Evolutionary conservation across 1,284 basidiomycete species (phyloP).

Genomic region (Ceratobasidium sp.): DNA sequence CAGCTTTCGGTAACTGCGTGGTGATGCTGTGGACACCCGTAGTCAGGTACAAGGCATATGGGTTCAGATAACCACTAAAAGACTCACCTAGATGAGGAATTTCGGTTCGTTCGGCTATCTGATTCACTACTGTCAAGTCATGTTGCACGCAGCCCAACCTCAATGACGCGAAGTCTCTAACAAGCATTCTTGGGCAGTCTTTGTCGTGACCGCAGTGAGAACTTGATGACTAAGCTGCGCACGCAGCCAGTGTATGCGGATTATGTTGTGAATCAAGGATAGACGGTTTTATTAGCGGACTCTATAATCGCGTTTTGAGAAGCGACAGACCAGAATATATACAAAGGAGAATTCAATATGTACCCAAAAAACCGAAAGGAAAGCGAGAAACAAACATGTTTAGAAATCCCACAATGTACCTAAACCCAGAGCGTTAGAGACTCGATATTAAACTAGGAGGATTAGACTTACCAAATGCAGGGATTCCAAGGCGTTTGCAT

Average conservation of each 20-base stretch:
- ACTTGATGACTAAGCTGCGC: background rate
- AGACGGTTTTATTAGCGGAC: background rate
- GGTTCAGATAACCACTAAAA: too few relatives aligned
- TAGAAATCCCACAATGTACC: conserved; percentile 5
- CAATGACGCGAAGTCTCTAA: too few relatives aligned
- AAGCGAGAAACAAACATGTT: background rate
- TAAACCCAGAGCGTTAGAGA: too few relatives aligned
- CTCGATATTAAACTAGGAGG: too few relatives aligned
- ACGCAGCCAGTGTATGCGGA: background rate
- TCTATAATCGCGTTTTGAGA: background rate
- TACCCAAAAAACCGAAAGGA: background rate
- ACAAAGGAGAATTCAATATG: background rate
- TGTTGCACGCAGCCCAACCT: background rate
- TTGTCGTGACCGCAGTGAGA: background rate
- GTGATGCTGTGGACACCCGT: background rate
- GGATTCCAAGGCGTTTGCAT: conserved; percentile 68
- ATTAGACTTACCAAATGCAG: conserved; percentile 45
- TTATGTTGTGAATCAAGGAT: background rate
- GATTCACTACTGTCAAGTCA: background rate
- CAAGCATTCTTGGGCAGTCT: background rate
- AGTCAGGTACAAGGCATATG: background rate
- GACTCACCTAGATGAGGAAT: background rate
- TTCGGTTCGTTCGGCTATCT: background rate
- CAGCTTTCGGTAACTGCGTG: background rate
- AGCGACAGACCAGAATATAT: background rate